Conservation (phyloP, 495 filamentous ascomycete genomes). For the Penicillium canariense region DNA sequence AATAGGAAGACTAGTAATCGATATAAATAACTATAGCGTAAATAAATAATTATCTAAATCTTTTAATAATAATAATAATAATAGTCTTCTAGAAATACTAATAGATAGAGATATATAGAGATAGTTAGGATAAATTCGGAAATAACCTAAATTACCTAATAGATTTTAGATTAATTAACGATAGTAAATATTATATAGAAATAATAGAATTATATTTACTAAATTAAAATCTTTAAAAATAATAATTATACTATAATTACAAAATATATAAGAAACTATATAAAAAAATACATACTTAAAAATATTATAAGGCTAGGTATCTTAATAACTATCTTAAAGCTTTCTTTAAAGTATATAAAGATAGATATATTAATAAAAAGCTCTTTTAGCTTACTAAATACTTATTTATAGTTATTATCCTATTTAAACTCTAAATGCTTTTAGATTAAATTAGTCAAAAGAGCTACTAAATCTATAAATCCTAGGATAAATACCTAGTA, state of each 20-base stretch:
- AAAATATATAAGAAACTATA: no score
- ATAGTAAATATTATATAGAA: background rate
- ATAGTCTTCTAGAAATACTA: constrained; percentile 6
- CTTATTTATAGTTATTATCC: background rate
- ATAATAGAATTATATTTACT: no score
- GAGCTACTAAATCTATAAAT: no score
- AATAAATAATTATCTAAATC: background rate
- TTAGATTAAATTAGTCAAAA: no score
- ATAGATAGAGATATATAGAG: background rate
- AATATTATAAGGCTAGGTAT: no score
- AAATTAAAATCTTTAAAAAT: no score
- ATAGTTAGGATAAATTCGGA: background rate
- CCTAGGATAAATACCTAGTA: no score
- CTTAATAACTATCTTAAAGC: no score
- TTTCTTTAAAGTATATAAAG: background rate
- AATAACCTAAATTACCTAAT: constrained; percentile 2
- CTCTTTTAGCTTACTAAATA: background rate
- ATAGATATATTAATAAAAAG: constrained; percentile 4
- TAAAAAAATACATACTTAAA: no score
- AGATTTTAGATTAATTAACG: background rate
- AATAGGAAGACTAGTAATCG: background rate
- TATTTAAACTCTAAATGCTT: background rate
- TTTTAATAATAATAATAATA: background rate
- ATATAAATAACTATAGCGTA: background rate
- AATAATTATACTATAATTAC: no score